Evolutionary conservation across 768 basidiomycete genomes (phyloP).

Genomic region (Cystobasidium onofrii): DNA sequence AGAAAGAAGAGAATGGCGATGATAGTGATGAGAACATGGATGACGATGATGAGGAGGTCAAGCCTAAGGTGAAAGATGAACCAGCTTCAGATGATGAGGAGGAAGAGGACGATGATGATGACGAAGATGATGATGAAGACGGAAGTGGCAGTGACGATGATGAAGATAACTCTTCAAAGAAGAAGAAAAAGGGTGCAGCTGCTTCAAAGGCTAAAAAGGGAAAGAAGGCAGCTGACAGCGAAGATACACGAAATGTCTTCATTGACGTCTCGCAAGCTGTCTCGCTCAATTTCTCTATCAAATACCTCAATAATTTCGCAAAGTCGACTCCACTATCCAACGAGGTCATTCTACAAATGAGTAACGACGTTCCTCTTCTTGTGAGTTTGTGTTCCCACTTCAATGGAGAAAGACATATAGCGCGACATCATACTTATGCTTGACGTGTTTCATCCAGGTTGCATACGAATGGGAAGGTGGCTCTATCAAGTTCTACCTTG

Average conservation of each 20-base stretch:
- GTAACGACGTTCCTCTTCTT: slow-evolving; percentile 80
- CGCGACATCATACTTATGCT: slow-evolving; percentile 12
- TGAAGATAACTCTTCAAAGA: slow-evolving; percentile 50
- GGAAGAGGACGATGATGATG: slow-evolving; percentile 50
- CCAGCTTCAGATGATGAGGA: slow-evolving; percentile 38
- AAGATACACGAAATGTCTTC: slow-evolving; percentile 54
- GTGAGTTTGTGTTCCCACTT: slow-evolving; percentile 53
- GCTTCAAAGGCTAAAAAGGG: slow-evolving; percentile 45
- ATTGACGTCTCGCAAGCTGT: slow-evolving; percentile 88
- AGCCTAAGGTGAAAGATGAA: slow-evolving; percentile 46
- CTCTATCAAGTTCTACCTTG: slow-evolving; percentile 84
- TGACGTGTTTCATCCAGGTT: slow-evolving; percentile 52
- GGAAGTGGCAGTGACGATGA: slow-evolving; percentile 41
- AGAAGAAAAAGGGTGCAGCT: slow-evolving; percentile 59
- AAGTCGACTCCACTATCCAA: slow-evolving; percentile 70
- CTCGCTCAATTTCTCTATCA: slow-evolving; percentile 84
- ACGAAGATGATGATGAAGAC: slow-evolving; percentile 52
- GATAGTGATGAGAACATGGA: slow-evolving; percentile 36
- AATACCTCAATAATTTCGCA: slow-evolving; percentile 93
- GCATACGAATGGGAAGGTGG: slow-evolving; percentile 84
- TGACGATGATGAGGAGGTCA: slow-evolving; percentile 51
- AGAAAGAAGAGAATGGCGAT: slow-evolving; percentile 44
- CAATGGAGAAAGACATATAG: background rate
- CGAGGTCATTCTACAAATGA: slow-evolving; percentile 75
- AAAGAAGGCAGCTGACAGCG: slow-evolving; percentile 53